Conservation (phyloP, 192 early-diverging fungal genomes). For the Endogone sp. region DNA sequence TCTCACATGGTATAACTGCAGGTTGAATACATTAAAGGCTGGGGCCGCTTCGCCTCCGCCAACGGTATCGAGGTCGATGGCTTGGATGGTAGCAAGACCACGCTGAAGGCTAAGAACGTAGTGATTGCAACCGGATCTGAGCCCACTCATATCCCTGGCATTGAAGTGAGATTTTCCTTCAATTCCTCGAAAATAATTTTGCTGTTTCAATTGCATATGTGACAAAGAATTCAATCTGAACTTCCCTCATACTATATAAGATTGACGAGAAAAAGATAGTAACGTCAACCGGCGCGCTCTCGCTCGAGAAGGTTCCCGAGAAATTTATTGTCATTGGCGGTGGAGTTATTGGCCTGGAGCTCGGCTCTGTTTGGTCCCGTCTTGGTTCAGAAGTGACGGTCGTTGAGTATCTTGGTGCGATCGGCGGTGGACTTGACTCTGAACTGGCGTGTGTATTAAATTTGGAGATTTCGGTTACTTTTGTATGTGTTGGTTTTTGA, state of each 20-base stretch:
- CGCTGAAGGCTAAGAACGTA: constrained; percentile 89
- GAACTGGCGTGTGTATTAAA: constrained; percentile 73
- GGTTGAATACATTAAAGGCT: constrained; percentile 93
- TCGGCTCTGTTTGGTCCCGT: constrained; percentile 97
- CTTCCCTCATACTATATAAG: background rate
- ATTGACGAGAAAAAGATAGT: constrained; percentile 96
- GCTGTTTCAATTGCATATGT: background rate
- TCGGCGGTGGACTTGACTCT: constrained; percentile 96
- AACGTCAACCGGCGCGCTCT: constrained; percentile 96
- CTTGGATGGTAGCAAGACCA: constrained; percentile 67
- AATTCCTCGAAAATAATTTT: constrained; percentile 17
- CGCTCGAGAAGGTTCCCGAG: constrained; percentile 90
- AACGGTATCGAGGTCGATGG: constrained; percentile 82
- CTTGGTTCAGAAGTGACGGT: constrained; percentile 93
- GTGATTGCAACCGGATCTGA: constrained; percentile 99
- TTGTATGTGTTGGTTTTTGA: constrained; percentile 1
- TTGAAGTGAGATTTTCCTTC: constrained; percentile 41
- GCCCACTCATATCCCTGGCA: constrained; percentile 87
- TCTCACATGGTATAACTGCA: too few species aligned
- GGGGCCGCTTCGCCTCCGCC: constrained; percentile 73
- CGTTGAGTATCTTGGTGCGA: constrained; percentile 88
- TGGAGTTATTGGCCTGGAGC: constrained; percentile 98
- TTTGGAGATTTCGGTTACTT: background rate
- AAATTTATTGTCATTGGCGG: constrained; percentile 99
- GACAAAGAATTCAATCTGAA: background rate